Evolutionary conservation across 345 rosid species (phyloP).

Genomic region (Citrus inodora): DNA sequence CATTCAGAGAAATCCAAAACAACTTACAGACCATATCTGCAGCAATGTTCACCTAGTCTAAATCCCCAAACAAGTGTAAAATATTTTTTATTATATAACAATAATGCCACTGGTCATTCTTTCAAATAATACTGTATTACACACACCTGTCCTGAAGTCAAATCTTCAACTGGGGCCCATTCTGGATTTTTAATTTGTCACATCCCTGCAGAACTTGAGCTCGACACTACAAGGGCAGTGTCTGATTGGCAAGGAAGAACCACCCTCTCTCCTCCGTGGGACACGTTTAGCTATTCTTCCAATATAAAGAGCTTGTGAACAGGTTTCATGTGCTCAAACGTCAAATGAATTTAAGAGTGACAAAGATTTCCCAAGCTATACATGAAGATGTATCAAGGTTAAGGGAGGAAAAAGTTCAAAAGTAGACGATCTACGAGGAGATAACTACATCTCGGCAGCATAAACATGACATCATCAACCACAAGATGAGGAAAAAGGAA

Average conservation of each 20-base stretch:
- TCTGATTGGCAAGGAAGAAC: not conserved
- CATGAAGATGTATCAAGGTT: not conserved
- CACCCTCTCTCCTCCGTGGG: not conserved
- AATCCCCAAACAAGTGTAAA: not conserved
- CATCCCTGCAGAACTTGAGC: not conserved
- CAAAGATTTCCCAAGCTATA: not conserved
- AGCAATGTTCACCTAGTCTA: not conserved
- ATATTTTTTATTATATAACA: not conserved
- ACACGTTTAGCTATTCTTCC: not conserved
- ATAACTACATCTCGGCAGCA: not conserved
- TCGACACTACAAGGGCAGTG: not conserved
- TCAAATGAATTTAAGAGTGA: not conserved
- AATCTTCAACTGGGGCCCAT: not conserved
- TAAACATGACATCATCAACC: not conserved
- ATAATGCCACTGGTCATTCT: not conserved
- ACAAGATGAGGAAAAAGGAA: not conserved
- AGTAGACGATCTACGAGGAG: not conserved
- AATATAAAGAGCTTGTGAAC: not conserved
- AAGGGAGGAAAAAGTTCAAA: not conserved
- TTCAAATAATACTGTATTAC: not conserved
- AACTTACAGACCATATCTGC: no score
- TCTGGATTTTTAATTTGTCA: not conserved
- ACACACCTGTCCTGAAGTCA: slow-evolving; percentile 1
- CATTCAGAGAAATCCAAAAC: no score
- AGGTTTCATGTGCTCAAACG: not conserved